These are phyloP conservation scores for Trypanosoma brucei DNA, from an alignment of 208 protist species.

Conservation along the genomic window DNA sequence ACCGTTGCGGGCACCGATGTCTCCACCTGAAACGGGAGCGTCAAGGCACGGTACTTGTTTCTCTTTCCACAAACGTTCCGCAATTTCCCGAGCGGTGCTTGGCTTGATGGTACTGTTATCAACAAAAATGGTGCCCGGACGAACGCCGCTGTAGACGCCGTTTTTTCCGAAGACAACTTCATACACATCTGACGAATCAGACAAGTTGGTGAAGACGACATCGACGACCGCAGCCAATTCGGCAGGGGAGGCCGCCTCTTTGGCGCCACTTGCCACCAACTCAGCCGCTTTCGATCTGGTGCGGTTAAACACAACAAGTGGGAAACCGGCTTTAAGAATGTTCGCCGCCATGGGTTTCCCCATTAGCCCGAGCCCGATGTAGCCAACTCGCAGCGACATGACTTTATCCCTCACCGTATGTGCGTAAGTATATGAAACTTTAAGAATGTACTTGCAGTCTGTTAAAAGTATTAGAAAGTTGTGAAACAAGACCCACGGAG, in stretches of 20 bases:
- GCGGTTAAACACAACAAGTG: constrained; percentile 84
- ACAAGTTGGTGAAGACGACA: constrained; percentile 92
- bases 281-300: constrained; percentile 75
- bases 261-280: constrained; percentile 74
- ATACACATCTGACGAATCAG: constrained; percentile 87
- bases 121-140: constrained; percentile 71
- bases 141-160: constrained; percentile 78
- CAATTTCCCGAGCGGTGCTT: constrained; percentile 87
- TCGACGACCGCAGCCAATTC: constrained; percentile 80
- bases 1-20: constrained; percentile 91
- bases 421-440: not conserved
- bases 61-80: constrained; percentile 58
- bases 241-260: constrained; percentile 51
- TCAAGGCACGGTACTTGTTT: constrained; percentile 85
- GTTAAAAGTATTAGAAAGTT: too few species aligned
- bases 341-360: constrained; percentile 89
- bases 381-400: constrained; percentile 74
- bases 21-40: constrained; percentile 93
- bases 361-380: constrained; percentile 93
- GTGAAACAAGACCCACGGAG: too few species aligned
- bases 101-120: constrained; percentile 96
- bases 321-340: constrained; percentile 86
- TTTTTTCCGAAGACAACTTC: constrained; percentile 79
- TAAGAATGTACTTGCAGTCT: too few species aligned
- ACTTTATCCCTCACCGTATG: not conserved